phyloP scores from a whole-genome alignment of 179 eudicot genomes.

The Beta corolliflora region DNA sequence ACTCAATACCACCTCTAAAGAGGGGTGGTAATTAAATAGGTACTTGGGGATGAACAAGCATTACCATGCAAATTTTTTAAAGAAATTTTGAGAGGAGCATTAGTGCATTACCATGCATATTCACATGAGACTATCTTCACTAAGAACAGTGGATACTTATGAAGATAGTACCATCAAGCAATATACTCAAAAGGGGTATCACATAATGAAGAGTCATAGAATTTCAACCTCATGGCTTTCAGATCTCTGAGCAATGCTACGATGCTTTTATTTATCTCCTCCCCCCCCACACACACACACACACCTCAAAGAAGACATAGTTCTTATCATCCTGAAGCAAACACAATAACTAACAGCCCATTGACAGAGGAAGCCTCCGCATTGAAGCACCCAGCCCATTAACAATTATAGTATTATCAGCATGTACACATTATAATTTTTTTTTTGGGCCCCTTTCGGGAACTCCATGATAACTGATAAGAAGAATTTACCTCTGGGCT shows the following conservation, averaged over 20 bases:
- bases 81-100: too few species aligned
- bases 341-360: neutral
- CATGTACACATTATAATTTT: too few species aligned
- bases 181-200: neutral
- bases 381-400: neutral
- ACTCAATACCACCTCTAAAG: too few species aligned
- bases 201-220: neutral
- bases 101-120: neutral
- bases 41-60: too few species aligned
- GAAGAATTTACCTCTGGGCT: neutral
- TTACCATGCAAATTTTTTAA: too few species aligned
- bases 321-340: neutral
- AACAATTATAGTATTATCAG: too few species aligned
- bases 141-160: neutral
- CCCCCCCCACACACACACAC: too few species aligned
- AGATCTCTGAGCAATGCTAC: neutral
- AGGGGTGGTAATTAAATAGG: too few species aligned
- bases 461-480: too few species aligned
- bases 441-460: too few species aligned
- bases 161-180: slow-evolving; percentile 3
- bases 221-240: neutral
- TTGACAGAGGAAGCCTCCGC: neutral
- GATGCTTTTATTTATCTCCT: neutral
- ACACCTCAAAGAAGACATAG: neutral
- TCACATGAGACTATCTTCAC: neutral